Percentiles rank a stretch among this genome's conserved stretches.
Conservation (phyloP, 257 asterid species). For the Primulina eburnea region DNA sequence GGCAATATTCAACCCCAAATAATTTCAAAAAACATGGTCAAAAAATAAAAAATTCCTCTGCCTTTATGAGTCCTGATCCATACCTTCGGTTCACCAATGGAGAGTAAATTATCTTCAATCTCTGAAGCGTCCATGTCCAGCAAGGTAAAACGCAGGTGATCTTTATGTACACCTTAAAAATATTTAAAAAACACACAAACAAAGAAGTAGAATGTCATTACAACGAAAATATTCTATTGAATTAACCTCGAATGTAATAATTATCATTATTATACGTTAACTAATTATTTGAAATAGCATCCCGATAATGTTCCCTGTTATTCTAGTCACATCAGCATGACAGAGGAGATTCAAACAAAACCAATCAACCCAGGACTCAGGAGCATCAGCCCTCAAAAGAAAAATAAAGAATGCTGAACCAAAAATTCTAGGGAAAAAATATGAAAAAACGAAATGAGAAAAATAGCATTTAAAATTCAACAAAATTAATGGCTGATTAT, state of each 20-base stretch:
- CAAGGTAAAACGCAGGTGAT: conserved; percentile 19
- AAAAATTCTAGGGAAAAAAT: no score
- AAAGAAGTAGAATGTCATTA: conserved; percentile 8
- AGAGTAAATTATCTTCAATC: conserved; percentile 67
- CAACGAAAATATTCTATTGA: conserved; percentile 15
- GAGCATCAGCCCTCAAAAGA: not conserved
- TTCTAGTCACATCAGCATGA: conserved; percentile 29
- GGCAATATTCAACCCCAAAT: conserved; percentile 8
- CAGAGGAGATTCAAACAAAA: conserved; percentile 9
- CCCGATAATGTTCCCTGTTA: conserved; percentile 18
- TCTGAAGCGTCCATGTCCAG: conserved; percentile 62
- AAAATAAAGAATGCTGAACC: not conserved
- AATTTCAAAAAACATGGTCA: conserved; percentile 13
- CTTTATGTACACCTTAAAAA: conserved; percentile 40
- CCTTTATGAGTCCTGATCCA: conserved; percentile 2
- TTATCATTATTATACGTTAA: conserved; percentile 9
- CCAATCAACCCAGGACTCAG: not conserved
- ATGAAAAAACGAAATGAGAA: not conserved
- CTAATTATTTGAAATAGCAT: conserved; percentile 25
- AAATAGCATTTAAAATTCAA: not conserved
- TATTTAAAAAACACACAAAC: conserved; percentile 3
- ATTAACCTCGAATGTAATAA: conserved; percentile 15
- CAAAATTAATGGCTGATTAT: not conserved
- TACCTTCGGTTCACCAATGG: conserved; percentile 96
- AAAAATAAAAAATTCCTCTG: conserved; percentile 10